phyloP scores from a whole-genome alignment of 495 filamentous ascomycete genomes.

The Neurospora cerealis region DNA sequence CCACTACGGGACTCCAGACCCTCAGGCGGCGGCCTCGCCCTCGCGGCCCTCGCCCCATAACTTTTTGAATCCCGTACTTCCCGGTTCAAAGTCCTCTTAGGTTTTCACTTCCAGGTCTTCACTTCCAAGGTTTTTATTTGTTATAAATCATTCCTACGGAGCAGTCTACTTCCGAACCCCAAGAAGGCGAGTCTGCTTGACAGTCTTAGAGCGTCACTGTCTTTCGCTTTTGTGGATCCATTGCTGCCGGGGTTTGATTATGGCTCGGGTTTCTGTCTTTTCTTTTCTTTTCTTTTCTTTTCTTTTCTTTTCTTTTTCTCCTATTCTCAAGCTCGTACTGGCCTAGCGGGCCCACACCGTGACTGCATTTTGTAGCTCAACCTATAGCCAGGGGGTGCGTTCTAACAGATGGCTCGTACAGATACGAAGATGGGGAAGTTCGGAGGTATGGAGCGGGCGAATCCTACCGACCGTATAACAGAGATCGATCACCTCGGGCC shows the following conservation, averaged over 20 bases:
- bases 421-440: conserved; percentile 47
- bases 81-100: background rate
- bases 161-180: background rate
- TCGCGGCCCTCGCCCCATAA: background rate
- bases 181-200: background rate
- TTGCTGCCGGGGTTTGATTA: background rate
- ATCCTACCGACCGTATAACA: conserved; percentile 42
- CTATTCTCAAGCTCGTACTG: background rate
- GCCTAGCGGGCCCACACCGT: background rate
- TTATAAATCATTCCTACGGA: background rate
- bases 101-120: too few species aligned
- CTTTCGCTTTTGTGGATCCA: background rate
- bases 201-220: background rate
- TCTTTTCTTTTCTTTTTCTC: background rate
- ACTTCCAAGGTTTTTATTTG: background rate
- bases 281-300: background rate
- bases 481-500: conserved; percentile 34
- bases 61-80: background rate
- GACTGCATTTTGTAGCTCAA: background rate
- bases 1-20: background rate
- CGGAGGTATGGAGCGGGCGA: conserved; percentile 47
- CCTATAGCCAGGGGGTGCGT: background rate
- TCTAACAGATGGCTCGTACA: conserved; percentile 3
- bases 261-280: background rate
- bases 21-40: background rate